A percentile compares a stretch with the other conserved stretches of the same genome.
These are phyloP conservation scores for Firmiana major DNA, from an alignment of 345 rosid species.

Conservation along the genomic window DNA sequence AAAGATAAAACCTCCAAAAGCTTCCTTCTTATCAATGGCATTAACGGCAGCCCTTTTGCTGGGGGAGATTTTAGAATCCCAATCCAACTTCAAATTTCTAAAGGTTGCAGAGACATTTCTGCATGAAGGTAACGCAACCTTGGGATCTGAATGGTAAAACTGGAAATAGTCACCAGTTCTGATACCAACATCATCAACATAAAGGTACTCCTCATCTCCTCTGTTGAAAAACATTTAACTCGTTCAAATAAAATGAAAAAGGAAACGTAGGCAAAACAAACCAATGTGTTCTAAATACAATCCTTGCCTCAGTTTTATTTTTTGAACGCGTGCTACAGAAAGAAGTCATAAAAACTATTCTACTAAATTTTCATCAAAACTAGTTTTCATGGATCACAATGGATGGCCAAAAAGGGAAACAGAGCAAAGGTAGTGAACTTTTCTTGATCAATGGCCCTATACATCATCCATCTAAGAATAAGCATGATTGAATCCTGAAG, in stretches of 20 bases:
- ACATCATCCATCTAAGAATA: background rate
- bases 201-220: slow-evolving; percentile 56
- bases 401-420: background rate
- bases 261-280: background rate
- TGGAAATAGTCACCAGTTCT: slow-evolving; percentile 66
- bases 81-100: slow-evolving; percentile 37
- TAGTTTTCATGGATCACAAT: background rate
- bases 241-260: background rate
- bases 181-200: slow-evolving; percentile 52
- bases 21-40: slow-evolving; percentile 26
- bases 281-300: background rate
- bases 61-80: slow-evolving; percentile 16
- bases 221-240: slow-evolving; percentile 30
- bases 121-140: slow-evolving; percentile 39
- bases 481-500: background rate
- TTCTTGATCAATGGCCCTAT: background rate
- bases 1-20: slow-evolving; percentile 70
- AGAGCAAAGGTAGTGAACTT: background rate
- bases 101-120: slow-evolving; percentile 30
- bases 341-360: background rate
- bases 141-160: slow-evolving; percentile 47
- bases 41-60: background rate
- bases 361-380: background rate
- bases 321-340: background rate
- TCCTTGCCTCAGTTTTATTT: background rate